phyloP scores from a whole-genome alignment of 2,329 filamentous ascomycete species.

The Diaporthe capsici region DNA sequence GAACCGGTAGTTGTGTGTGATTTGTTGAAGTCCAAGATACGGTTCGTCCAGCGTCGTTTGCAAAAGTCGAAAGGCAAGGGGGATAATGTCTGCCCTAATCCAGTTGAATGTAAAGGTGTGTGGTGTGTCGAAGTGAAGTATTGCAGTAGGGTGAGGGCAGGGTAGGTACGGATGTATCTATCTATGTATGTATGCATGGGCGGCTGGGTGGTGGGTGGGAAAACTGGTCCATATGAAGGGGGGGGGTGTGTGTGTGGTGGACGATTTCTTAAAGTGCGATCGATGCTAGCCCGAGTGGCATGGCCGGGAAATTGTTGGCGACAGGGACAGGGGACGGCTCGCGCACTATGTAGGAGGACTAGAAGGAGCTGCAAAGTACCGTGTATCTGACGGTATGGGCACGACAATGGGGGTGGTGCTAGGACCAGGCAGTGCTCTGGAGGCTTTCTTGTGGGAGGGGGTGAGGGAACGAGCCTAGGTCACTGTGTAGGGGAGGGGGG shows the following conservation, averaged over 20 bases:
- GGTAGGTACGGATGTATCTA: conserved; percentile 31
- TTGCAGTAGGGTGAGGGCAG: conserved; percentile 19
- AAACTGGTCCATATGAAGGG: conserved; percentile 30
- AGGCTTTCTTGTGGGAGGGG: conserved; percentile 14
- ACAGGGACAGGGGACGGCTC: conserved; percentile 38
- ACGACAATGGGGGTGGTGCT: conserved; percentile 14
- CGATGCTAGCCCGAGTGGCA: conserved; percentile 40
- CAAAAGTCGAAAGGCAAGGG: conserved; percentile 26
- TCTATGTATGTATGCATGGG: conserved; percentile 33
- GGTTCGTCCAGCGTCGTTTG: conserved; percentile 41
- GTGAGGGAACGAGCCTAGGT: not conserved
- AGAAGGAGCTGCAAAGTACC: conserved; percentile 29
- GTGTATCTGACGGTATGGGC: conserved; percentile 21
- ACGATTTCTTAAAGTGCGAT: conserved; percentile 41
- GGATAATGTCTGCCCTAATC: conserved; percentile 33
- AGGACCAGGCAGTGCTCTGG: conserved; percentile 17
- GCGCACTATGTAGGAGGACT: conserved; percentile 17
- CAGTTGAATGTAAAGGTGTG: conserved; percentile 28
- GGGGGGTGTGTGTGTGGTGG: conserved; percentile 36
- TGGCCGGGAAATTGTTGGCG: conserved; percentile 42
- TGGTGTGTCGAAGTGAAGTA: conserved; percentile 38
- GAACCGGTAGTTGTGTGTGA: conserved; percentile 28
- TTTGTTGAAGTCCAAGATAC: conserved; percentile 32
- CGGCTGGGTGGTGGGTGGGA: conserved; percentile 40
- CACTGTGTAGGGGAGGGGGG: not conserved